Evolutionary conservation across 75 land plant species (phyloP).

Genomic region (Sequoiadendron giganteum): DNA sequence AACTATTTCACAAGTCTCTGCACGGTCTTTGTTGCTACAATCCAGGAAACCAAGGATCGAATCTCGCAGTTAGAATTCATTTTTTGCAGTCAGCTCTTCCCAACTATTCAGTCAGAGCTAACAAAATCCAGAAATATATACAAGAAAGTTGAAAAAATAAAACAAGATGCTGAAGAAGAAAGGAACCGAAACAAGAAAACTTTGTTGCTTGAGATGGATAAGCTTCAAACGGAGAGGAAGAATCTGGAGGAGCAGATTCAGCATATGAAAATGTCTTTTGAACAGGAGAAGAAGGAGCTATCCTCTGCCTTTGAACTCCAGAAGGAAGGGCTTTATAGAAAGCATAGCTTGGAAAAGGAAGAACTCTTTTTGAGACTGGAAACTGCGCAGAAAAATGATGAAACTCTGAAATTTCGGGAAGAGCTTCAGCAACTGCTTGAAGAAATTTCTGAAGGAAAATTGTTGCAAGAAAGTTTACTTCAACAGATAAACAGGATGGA

Average conservation of each 20-base stretch:
- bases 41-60: conserved; percentile 73
- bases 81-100: conserved; percentile 74
- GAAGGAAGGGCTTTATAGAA: conserved; percentile 21
- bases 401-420: conserved; percentile 20
- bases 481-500: conserved; percentile 30
- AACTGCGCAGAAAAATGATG: conserved; percentile 9
- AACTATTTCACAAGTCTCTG: conserved; percentile 51
- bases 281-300: conserved; percentile 19
- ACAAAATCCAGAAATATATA: conserved; percentile 27
- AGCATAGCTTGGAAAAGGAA: conserved; percentile 29
- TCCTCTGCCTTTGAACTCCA: conserved; percentile 2
- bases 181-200: conserved; percentile 39
- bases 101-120: conserved; percentile 45
- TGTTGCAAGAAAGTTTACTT: conserved; percentile 20
- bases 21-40: conserved; percentile 63
- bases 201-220: conserved; percentile 37
- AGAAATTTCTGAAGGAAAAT: conserved; percentile 32
- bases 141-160: conserved; percentile 31
- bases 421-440: conserved; percentile 28
- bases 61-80: conserved; percentile 69
- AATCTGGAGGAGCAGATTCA: conserved; percentile 21
- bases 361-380: conserved; percentile 17
- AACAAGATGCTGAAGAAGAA: conserved; percentile 35
- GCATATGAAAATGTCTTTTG: conserved; percentile 12
- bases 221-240: conserved; percentile 32